Base-by-base conservation (phyloP, 495 filamentous ascomycete genomes). In the Aspergillus nidulans region DNA sequence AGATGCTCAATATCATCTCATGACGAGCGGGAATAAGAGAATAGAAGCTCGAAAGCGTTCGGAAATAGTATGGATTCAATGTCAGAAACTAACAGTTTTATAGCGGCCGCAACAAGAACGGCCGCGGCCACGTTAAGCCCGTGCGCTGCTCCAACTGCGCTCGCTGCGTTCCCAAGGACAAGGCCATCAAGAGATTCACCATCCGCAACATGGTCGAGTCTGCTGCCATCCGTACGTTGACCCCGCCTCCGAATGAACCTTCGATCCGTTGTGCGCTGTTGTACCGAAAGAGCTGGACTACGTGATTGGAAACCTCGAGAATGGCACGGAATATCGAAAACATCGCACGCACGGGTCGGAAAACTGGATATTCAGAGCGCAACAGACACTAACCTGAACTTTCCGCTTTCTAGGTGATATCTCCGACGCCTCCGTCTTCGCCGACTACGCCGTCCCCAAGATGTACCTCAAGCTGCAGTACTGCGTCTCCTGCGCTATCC, bases 401-500 rank as follows among this genome's bases (percentile, higher is more conserved):
- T 44, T 52, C 20, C 40, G 43, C 26, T 30, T 3, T 60, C 32
- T 75, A 98, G 92, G 92, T 89, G 94, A 99, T 91, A 97, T 99
- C 78, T 96, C 91, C 60, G 94, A 99, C 69, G 94, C 94, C 68
- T 97, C 94, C 64, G 94, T 99, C 75, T 97, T 97, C 83, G 78
- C 88, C 61, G 94, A 99, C 81, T 99, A 99, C 82, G 88, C 90
- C 56, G 92, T 99, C 74, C 94, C 94, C 76, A 99, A 99, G 86
- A 99, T 99, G 94, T 99, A 99, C 87, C 82, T 99, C 75, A 99
- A 99, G 86, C 87, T 99, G 74, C 94, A 99, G 83, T 99, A 99
- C 89, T 99, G 94, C 76, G 94, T 98, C 70, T 97, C 95, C 73
- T 97, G 94, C 80, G 94, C 94, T 64, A 97, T 99, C 69, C 94